These are phyloP conservation scores for Podosphaera xanthii DNA, from an alignment of 2,329 filamentous ascomycete species.

Conservation along the genomic window DNA sequence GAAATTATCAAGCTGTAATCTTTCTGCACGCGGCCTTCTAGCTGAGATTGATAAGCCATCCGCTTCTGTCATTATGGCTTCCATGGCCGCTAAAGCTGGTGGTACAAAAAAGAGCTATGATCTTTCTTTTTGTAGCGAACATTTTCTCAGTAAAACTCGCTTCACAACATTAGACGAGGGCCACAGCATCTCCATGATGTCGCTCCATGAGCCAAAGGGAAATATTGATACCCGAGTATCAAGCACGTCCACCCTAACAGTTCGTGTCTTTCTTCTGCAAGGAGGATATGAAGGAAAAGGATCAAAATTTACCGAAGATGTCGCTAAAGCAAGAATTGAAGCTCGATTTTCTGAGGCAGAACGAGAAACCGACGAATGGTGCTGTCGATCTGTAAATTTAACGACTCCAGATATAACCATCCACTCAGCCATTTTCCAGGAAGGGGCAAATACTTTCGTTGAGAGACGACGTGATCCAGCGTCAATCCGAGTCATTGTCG, in stretches of 20 bases:
- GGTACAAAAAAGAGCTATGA: conserved; percentile 39
- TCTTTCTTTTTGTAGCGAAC: conserved; percentile 52
- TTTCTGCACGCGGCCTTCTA: conserved; percentile 54
- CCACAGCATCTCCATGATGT: conserved; percentile 43
- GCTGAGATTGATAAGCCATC: conserved; percentile 70
- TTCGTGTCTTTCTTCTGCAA: conserved; percentile 47
- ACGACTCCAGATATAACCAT: conserved; percentile 35
- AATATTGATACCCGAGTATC: conserved; percentile 25
- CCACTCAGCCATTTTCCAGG: conserved; percentile 49
- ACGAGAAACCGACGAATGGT: conserved; percentile 62
- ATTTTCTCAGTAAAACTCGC: conserved; percentile 44
- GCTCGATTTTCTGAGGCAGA: conserved; percentile 65
- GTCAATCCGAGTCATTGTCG: conserved; percentile 48
- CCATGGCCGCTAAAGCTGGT: conserved; percentile 38
- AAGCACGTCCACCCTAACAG: conserved; percentile 28
- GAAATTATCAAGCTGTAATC: conserved; percentile 37
- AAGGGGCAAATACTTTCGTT: conserved; percentile 36
- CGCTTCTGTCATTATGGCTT: conserved; percentile 35
- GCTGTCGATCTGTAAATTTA: conserved; percentile 45
- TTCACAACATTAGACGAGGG: conserved; percentile 50
- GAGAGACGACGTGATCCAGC: conserved; percentile 45
- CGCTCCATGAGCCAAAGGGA: conserved; percentile 35
- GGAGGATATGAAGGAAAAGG: conserved; percentile 61
- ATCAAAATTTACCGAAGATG: conserved; percentile 56
- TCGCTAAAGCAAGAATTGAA: conserved; percentile 69